Evolutionary conservation across 148 eudicot genomes (phyloP).

Genomic region (Rhododendron ferrugineum): DNA sequence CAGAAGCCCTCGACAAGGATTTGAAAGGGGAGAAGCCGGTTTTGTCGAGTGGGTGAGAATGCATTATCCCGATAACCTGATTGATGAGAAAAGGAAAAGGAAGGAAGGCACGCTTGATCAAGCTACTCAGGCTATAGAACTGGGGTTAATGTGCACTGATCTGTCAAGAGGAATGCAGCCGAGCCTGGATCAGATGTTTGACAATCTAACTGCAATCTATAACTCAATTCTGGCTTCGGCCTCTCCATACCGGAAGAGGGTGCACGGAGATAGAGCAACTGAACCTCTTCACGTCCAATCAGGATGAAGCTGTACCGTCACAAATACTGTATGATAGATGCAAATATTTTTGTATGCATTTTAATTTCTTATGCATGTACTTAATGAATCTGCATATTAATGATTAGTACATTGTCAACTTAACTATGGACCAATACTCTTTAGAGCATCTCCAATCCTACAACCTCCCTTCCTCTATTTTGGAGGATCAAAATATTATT

Average conservation of each 20-base stretch:
- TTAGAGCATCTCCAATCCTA: too few species aligned
- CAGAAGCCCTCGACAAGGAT: slow-evolving; percentile 22
- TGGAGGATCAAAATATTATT: too few species aligned
- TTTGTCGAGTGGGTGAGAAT: slow-evolving; percentile 16
- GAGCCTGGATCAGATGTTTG: slow-evolving; percentile 13
- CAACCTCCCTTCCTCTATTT: too few species aligned
- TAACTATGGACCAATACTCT: neutral
- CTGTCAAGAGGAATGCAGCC: slow-evolving; percentile 14
- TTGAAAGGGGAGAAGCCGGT: slow-evolving; percentile 11
- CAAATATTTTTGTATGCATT: neutral
- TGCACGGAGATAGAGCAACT: neutral
- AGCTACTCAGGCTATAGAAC: slow-evolving; percentile 1
- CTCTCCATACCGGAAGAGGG: neutral
- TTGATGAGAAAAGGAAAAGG: slow-evolving; percentile 21
- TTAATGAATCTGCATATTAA: neutral
- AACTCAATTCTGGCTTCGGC: neutral
- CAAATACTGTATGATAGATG: neutral
- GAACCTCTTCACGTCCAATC: neutral
- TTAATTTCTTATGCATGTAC: neutral
- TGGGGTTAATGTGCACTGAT: slow-evolving; percentile 19
- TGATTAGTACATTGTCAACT: neutral
- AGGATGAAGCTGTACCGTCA: neutral
- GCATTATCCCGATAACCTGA: slow-evolving; percentile 13
- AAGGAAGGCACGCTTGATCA: neutral
- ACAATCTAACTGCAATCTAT: slow-evolving; percentile 3